Conservation (phyloP, 2,329 filamentous ascomycete species). For the Chalaropsis thielavioides region DNA sequence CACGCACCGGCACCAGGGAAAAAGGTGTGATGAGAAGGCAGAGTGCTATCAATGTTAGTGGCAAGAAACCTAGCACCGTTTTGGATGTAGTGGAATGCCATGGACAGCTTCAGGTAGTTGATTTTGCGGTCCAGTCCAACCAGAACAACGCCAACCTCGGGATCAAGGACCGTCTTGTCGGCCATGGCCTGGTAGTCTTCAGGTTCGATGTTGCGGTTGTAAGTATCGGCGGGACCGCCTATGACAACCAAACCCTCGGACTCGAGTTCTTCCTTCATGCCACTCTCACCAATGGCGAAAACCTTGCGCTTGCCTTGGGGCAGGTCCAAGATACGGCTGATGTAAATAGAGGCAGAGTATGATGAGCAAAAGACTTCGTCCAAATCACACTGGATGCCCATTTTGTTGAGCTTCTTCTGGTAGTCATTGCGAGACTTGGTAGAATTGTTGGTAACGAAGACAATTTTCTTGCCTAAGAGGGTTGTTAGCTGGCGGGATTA, state of each 20-base stretch:
- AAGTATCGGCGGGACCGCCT: slow-evolving; percentile 70
- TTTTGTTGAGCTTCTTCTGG: slow-evolving; percentile 69
- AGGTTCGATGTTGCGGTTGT: slow-evolving; percentile 62
- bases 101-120: slow-evolving; percentile 83
- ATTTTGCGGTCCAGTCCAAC: slow-evolving; percentile 86
- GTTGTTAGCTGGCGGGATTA: neutral
- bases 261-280: slow-evolving; percentile 76
- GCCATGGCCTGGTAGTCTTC: slow-evolving; percentile 71
- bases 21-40: slow-evolving; percentile 66
- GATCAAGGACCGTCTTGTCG: slow-evolving; percentile 61
- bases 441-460: slow-evolving; percentile 98
- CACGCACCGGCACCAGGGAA: slow-evolving; percentile 87
- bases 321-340: slow-evolving; percentile 76
- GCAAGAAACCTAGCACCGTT: slow-evolving; percentile 76
- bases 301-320: slow-evolving; percentile 75
- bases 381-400: slow-evolving; percentile 64
- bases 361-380: slow-evolving; percentile 94
- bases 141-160: slow-evolving; percentile 78
- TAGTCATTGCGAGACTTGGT: slow-evolving; percentile 92
- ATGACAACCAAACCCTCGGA: slow-evolving; percentile 67
- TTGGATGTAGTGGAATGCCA: slow-evolving; percentile 73
- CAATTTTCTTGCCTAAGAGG: slow-evolving; percentile 62
- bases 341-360: slow-evolving; percentile 92
- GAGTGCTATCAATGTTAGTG: slow-evolving; percentile 82
- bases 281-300: slow-evolving; percentile 79